Conservation (phyloP, 352 stramenopile species). For the Phytophthora ramorum region DNA sequence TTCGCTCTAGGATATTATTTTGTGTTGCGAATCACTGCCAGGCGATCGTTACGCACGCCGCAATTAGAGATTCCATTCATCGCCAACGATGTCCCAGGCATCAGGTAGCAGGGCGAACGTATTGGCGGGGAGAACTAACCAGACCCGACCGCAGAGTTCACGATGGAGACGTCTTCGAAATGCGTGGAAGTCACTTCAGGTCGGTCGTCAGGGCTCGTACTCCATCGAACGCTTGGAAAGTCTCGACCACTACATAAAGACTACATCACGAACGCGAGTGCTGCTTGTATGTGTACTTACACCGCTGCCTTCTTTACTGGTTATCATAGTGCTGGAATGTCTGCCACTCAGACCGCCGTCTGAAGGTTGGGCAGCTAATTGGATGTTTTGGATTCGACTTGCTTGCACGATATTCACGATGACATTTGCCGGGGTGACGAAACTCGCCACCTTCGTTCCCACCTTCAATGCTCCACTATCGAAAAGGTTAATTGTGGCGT, state of each 20-base stretch:
- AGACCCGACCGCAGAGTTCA: too few species aligned
- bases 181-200: conserved; percentile 12
- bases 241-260: conserved; percentile 16
- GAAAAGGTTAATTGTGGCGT: background rate
- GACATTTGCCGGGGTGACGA: conserved; percentile 3
- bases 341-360: conserved; percentile 9
- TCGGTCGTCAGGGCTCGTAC: conserved; percentile 25
- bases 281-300: conserved; percentile 20
- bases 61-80: background rate
- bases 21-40: too few species aligned
- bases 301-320: conserved; percentile 3
- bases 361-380: conserved; percentile 19
- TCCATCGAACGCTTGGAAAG: conserved; percentile 21
- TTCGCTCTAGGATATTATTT: too few species aligned
- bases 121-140: too few species aligned
- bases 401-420: conserved; percentile 9
- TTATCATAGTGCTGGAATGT: conserved; percentile 20
- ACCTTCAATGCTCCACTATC: background rate
- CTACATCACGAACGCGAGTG: conserved; percentile 7
- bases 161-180: background rate
- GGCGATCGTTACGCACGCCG: background rate
- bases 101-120: too few species aligned
- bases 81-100: too few species aligned
- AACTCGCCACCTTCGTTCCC: conserved; percentile 7
- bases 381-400: conserved; percentile 23